Base-by-base conservation (phyloP, 2,329 filamentous ascomycete genomes). In the Epichloe baconii region DNA sequence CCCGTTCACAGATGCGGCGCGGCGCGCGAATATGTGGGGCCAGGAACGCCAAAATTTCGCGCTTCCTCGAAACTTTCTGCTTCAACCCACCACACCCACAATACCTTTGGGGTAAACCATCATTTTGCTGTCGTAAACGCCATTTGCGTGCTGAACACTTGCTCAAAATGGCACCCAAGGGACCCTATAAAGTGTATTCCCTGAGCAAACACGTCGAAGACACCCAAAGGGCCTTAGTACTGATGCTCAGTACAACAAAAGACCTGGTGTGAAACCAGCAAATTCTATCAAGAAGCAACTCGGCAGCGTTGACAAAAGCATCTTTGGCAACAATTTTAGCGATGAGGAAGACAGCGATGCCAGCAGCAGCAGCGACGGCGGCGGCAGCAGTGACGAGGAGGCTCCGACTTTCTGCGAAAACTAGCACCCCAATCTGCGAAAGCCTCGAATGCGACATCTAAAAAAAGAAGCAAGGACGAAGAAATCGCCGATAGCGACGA, bases 401-500 rank as follows among this genome's bases (percentile, higher is more conserved):
- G 60, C 40, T 51, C 54, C 17, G 58, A 64, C 38, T 64, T 70
- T 35, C 54, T 68, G 47, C 64, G 62, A 48, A 68, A 67, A 52
- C 60, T 68, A 38, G 48, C 40, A 53, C 55, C 44, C 44, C 55
- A 40, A 41, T 49, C 52, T 47, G 44, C 41, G 15, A 56, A 54
- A 17, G 54, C 54, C 38, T 42, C 50, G 40, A 46, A 53, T n/a
- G 8, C 48, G 47, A 44, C 56, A 52, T 37, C 62, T 50, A 62
- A 60, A 51, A 57, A 57, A 60, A 50, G 59, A 52, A 61, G 56
- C 60, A 64, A 65, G 55, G 54, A 63, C 43, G 65, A 68, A 21
- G 69, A 71, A 54, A 70, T 71, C 53, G 67, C 68, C 58, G 69
- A 71, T 52, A 71, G 69, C 57, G 68, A 71, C 57, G 65, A 57